phyloP scores from a whole-genome alignment of 2,329 filamentous ascomycete species.

The Trichoderma atrobrunneum region DNA sequence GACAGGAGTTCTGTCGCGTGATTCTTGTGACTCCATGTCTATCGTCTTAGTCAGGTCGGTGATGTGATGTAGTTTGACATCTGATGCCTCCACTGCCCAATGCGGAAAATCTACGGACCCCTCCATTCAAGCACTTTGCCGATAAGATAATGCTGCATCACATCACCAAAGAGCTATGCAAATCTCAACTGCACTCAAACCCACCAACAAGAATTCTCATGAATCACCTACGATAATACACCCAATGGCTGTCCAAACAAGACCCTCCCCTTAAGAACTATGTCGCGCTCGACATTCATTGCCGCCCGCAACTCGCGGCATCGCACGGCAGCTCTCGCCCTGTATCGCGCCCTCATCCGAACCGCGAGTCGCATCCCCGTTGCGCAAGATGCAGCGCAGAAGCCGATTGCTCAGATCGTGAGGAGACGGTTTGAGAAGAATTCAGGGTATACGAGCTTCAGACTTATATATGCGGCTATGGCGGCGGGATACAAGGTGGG shows the following conservation, averaged over 20 bases:
- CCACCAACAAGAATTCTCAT: not conserved
- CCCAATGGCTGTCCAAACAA: not conserved
- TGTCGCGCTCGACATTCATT: constrained; percentile 38
- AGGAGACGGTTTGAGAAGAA: constrained; percentile 63
- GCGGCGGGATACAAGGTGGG: constrained; percentile 64
- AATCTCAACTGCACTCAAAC: not conserved
- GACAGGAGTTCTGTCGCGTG: not conserved
- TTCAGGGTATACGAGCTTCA: constrained; percentile 53
- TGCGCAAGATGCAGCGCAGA: constrained; percentile 40
- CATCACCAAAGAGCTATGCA: not conserved
- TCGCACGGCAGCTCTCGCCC: constrained; percentile 59
- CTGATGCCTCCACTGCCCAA: not conserved
- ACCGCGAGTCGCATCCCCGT: constrained; percentile 54
- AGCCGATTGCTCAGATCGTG: constrained; percentile 56
- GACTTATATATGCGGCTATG: constrained; percentile 61
- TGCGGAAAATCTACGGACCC: constrained; percentile 15
- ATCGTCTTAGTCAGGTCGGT: not conserved
- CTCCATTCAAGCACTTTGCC: not conserved
- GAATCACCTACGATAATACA: not conserved
- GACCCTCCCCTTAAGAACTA: not conserved
- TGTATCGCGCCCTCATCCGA: constrained; percentile 68
- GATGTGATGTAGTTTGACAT: not conserved
- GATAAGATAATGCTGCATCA: constrained; percentile 10
- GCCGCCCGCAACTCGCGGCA: constrained; percentile 53
- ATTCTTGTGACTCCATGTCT: not conserved